These are phyloP conservation scores for Colletotrichum sidae DNA, from an alignment of 2,329 filamentous ascomycete species.

Conservation along the genomic window DNA sequence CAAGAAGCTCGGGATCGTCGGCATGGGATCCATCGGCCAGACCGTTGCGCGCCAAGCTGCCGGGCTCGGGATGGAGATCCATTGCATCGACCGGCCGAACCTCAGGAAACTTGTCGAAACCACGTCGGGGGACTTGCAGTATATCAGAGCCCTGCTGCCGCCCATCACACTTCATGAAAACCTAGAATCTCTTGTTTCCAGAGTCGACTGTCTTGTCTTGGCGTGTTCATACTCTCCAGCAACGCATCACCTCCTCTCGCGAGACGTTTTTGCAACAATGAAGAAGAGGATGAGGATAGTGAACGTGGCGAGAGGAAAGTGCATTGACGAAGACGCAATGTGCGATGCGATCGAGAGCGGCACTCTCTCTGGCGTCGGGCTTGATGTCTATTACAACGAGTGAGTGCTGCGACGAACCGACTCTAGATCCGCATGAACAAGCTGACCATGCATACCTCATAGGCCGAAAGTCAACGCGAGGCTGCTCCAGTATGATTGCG, in stretches of 20 bases:
- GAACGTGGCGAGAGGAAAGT: slow-evolving; percentile 39
- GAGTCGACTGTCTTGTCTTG: slow-evolving; percentile 31
- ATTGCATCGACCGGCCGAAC: slow-evolving; percentile 19
- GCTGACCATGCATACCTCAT: neutral
- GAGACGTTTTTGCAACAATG: slow-evolving; percentile 28
- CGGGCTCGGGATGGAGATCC: slow-evolving; percentile 17
- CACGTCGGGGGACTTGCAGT: neutral
- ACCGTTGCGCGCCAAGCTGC: slow-evolving; percentile 8
- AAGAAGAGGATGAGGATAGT: slow-evolving; percentile 38
- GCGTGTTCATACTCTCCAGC: slow-evolving; percentile 38
- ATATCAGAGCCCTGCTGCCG: neutral
- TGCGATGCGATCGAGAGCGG: slow-evolving; percentile 37
- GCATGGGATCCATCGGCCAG: slow-evolving; percentile 23
- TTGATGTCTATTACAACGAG: slow-evolving; percentile 40
- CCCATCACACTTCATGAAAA: neutral
- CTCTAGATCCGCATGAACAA: neutral
- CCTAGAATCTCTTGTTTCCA: neutral
- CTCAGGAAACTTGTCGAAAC: neutral
- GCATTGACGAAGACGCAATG: slow-evolving; percentile 39
- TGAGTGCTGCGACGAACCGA: slow-evolving; percentile 1
- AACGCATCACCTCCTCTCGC: slow-evolving; percentile 37
- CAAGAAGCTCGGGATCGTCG: slow-evolving; percentile 13
- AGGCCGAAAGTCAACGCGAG: slow-evolving; percentile 6
- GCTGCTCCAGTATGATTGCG: slow-evolving; percentile 9
- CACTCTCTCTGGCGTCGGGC: slow-evolving; percentile 30